Evolutionary conservation across 1,139 yeast genomes (phyloP).

Genomic region (Hansenula sp.): DNA sequence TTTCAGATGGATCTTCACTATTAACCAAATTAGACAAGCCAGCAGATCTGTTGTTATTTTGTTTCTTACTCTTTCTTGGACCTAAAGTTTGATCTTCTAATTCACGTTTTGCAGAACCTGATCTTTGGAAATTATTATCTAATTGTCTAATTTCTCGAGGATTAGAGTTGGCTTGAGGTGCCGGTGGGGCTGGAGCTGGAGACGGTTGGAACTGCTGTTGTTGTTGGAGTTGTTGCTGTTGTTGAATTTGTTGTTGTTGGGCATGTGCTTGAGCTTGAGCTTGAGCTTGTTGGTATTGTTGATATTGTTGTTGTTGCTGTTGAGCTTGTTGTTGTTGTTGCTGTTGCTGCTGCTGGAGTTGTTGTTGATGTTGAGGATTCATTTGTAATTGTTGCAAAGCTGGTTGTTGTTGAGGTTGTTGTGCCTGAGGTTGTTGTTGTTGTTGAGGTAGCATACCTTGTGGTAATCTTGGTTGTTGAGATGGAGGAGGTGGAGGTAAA

Average conservation of each 20-base stretch:
- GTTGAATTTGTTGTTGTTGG: constrained; percentile 5
- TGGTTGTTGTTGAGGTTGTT: constrained; percentile 21
- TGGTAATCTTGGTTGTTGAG: constrained; percentile 54
- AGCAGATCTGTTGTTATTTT: neutral
- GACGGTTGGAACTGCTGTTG: neutral
- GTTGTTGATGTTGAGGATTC: constrained; percentile 18
- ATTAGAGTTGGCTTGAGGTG: constrained; percentile 8
- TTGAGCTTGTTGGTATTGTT: neutral
- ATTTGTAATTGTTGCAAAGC: constrained; percentile 20
- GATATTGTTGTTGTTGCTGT: constrained; percentile 6
- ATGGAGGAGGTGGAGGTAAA: constrained; percentile 59
- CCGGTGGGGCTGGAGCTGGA: neutral
- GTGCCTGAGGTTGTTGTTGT: constrained; percentile 10
- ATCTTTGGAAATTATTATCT: constrained; percentile 8
- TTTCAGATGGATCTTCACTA: neutral
- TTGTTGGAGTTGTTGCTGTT: constrained; percentile 6
- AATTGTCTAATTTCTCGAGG: constrained; percentile 1
- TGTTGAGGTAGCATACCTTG: constrained; percentile 50
- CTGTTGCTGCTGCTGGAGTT: constrained; percentile 18
- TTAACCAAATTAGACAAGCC: neutral
- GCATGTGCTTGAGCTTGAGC: constrained; percentile 8
- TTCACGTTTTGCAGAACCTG: constrained; percentile 9
- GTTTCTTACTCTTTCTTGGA: constrained; percentile 4
- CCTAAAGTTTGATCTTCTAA: constrained; percentile 7
- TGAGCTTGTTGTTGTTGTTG: constrained; percentile 13